Conservation (phyloP, 1,284 basidiomycete species). For the Bjerkandera adusta region DNA sequence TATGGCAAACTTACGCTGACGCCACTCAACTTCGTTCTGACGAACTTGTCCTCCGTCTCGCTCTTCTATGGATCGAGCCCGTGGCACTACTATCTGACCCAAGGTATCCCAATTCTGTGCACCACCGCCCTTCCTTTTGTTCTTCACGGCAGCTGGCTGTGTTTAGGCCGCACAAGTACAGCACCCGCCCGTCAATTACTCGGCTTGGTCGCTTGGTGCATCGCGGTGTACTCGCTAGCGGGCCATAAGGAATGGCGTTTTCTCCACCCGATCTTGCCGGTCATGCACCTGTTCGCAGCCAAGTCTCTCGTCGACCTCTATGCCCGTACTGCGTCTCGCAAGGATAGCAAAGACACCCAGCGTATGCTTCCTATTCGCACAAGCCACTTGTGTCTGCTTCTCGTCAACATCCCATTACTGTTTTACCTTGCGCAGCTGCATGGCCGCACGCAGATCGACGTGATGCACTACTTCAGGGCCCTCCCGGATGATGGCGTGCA, state of each 20-base stretch:
- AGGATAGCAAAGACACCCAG: background rate
- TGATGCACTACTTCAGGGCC: slow-evolving; percentile 61
- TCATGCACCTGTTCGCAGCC: slow-evolving; percentile 81
- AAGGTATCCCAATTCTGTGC: slow-evolving; percentile 83
- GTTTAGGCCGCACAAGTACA: slow-evolving; percentile 21
- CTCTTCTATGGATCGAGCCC: slow-evolving; percentile 91
- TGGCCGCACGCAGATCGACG: slow-evolving; percentile 74
- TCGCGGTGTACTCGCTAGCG: slow-evolving; percentile 73
- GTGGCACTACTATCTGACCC: slow-evolving; percentile 88
- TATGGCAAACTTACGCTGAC: slow-evolving; percentile 73
- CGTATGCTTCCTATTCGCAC: background rate
- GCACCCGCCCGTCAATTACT: slow-evolving; percentile 44
- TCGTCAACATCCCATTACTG: slow-evolving; percentile 56
- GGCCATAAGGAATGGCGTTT: slow-evolving; percentile 98
- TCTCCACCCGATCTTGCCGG: slow-evolving; percentile 86
- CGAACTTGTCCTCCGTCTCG: slow-evolving; percentile 82
- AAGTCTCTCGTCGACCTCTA: slow-evolving; percentile 62
- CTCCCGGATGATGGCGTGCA: slow-evolving; percentile 48
- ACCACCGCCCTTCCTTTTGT: slow-evolving; percentile 74
- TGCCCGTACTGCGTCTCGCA: slow-evolving; percentile 21
- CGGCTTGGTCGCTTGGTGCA: slow-evolving; percentile 58
- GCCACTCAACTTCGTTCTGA: slow-evolving; percentile 76
- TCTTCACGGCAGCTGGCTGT: slow-evolving; percentile 53
- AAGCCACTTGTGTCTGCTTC: slow-evolving; percentile 38
- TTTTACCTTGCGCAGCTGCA: slow-evolving; percentile 74